Evolutionary conservation across 352 stramenopile genomes (phyloP).

Genomic region (Elongisporangium senticosum): DNA sequence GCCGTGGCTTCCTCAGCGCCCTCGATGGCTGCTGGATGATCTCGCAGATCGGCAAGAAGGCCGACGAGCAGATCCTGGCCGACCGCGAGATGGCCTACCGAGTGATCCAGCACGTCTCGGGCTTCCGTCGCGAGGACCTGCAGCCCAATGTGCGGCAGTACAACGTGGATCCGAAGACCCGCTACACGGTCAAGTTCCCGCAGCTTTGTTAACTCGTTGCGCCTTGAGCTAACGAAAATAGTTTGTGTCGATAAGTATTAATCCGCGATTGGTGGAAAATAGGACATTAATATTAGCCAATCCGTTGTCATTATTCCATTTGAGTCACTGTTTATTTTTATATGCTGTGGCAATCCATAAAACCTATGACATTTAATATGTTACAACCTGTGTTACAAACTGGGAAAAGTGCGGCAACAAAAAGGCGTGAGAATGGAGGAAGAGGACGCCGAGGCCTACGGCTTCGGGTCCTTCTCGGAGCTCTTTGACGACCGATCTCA

Average conservation of each 20-base stretch:
- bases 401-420: slow-evolving; percentile 1
- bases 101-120: slow-evolving; percentile 70
- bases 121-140: slow-evolving; percentile 64
- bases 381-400: neutral
- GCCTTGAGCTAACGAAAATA: neutral
- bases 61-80: slow-evolving; percentile 64
- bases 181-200: slow-evolving; percentile 77
- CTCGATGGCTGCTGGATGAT: slow-evolving; percentile 79
- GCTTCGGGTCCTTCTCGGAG: slow-evolving; percentile 61
- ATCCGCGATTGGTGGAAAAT: neutral
- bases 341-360: neutral
- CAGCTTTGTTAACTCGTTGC: slow-evolving; percentile 28
- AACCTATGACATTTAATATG: neutral
- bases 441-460: slow-evolving; percentile 61
- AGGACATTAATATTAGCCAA: neutral
- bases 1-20: slow-evolving; percentile 73
- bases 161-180: slow-evolving; percentile 63
- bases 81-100: slow-evolving; percentile 76
- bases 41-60: slow-evolving; percentile 58
- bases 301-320: neutral
- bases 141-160: slow-evolving; percentile 84
- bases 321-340: neutral
- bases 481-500: slow-evolving; percentile 29
- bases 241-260: neutral
- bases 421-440: slow-evolving; percentile 30